A percentile compares a stretch with the other conserved stretches of the same genome.
Evolutionary conservation across 257 asterid species (phyloP).

Genomic region (Scutellaria galericulata): DNA sequence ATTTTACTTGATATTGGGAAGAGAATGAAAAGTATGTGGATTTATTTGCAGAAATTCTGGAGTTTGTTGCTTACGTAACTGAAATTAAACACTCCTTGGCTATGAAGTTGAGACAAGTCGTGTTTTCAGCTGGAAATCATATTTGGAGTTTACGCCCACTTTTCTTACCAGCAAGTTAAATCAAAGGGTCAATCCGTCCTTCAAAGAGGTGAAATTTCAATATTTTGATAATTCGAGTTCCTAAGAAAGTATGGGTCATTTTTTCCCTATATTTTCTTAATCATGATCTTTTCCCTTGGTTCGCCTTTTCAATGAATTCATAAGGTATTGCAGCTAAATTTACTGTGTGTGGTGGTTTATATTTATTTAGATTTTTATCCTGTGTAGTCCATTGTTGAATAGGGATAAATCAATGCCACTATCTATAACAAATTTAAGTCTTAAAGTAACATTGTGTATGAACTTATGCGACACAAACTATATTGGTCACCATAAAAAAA

Average conservation of each 20-base stretch:
- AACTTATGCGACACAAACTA: too few relatives aligned
- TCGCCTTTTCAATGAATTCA: too few relatives aligned
- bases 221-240: too few relatives aligned
- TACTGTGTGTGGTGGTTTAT: too few relatives aligned
- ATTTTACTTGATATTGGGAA: conserved; percentile 9
- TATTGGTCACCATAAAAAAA: too few relatives aligned
- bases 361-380: too few relatives aligned
- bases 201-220: background rate
- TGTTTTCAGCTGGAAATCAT: conserved; percentile 38
- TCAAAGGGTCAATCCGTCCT: background rate
- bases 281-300: too few relatives aligned
- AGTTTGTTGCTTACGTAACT: conserved; percentile 42
- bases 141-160: conserved; percentile 33
- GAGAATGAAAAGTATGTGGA: background rate
- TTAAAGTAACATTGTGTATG: too few relatives aligned
- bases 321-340: too few relatives aligned
- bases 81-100: conserved; percentile 34
- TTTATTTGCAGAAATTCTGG: conserved; percentile 51
- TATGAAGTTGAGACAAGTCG: conserved; percentile 33
- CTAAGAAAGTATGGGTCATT: background rate
- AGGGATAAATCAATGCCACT: too few relatives aligned
- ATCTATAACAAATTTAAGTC: too few relatives aligned
- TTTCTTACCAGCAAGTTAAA: background rate
- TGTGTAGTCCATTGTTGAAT: too few relatives aligned
- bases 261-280: background rate